Evolutionary conservation across 495 filamentous ascomycete species (phyloP), one percentile per base, ranked within the genome.

Genomic region (Filosporella fistucella): DNA sequence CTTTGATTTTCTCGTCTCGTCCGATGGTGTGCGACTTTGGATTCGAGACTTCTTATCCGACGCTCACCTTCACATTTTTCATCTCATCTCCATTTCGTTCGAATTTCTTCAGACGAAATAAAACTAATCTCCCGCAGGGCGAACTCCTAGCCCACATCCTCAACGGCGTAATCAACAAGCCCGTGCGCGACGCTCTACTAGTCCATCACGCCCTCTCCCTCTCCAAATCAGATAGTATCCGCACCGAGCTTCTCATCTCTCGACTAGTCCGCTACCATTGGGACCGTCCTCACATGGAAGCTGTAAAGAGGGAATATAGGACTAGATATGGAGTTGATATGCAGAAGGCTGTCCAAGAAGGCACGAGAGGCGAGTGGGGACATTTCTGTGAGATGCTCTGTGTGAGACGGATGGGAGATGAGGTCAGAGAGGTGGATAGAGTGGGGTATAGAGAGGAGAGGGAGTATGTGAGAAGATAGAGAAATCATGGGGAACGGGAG

Each of bases 61-160:
- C n/a, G n/a, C n/a, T n/a, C n/a, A n/a, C n/a, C n/a, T n/a, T n/a
- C n/a, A n/a, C n/a, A n/a, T n/a, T n/a, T n/a, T n/a, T n/a, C n/a
- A n/a, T n/a, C n/a, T n/a, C n/a, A n/a, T n/a, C n/a, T n/a, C n/a
- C n/a, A n/a, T n/a, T n/a, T n/a, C n/a, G n/a, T n/a, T n/a, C n/a
- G n/a, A n/a, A n/a, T n/a, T n/a, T n/a, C n/a, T n/a, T n/a, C n/a
- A n/a, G n/a, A n/a, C n/a, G n/a, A 34, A 21, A 23, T 22, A 12
- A 18, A 30, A 25, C 51, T 48, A 32, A 49, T 14, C 8, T 4
- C n/a, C 24, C 32, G n/a, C 56, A 96, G 93, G 93, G 93, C 37
- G 93, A 98, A 68, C 81, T 93, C 16, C 80, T 98, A 18, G 88
- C 91, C 11, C 93, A 98, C 67, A 87, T 97, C 51, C 86, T 98